A percentile compares a stretch with the other conserved stretches of the same genome.
phyloP scores from a whole-genome alignment of 1,284 basidiomycete species.

The Apiotrichum mycotoxinovorans region DNA sequence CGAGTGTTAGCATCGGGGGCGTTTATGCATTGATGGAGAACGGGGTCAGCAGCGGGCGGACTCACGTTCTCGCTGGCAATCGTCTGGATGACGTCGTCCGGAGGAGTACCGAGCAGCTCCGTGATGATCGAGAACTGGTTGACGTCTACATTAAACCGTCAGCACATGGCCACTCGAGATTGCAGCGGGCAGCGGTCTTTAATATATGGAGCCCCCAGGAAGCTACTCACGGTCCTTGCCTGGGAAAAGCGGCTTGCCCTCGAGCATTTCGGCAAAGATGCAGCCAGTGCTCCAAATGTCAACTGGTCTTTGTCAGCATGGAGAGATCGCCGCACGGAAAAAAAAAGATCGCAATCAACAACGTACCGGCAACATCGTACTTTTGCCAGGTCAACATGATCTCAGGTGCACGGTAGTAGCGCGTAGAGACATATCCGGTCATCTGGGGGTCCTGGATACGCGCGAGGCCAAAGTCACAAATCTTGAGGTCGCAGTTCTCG shows the following conservation, averaged over 20 bases:
- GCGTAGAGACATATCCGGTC: slow-evolving; percentile 98
- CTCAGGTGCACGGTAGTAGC: slow-evolving; percentile 98
- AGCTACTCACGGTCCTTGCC: slow-evolving; percentile 75
- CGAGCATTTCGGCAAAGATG: slow-evolving; percentile 99
- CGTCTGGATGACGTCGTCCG: slow-evolving; percentile 98
- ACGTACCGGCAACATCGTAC: slow-evolving; percentile 84
- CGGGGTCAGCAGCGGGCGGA: slow-evolving; percentile 8
- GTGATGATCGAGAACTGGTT: slow-evolving; percentile 99
- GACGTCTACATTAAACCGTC: slow-evolving; percentile 68
- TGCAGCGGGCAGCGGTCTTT: no score
- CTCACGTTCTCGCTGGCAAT: slow-evolving; percentile 95
- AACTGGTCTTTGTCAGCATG: slow-evolving; percentile 53
- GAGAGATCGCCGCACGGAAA: not conserved
- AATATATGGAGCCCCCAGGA: not conserved
- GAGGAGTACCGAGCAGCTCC: slow-evolving; percentile 93
- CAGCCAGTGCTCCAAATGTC: slow-evolving; percentile 99
- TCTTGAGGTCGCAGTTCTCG: slow-evolving; percentile 99
- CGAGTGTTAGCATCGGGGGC: no score
- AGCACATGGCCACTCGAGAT: no score
- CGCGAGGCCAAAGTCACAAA: slow-evolving; percentile 97
- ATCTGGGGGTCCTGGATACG: slow-evolving; percentile 92
- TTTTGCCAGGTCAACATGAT: slow-evolving; percentile 99
- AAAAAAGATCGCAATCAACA: no score
- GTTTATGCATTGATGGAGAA: not conserved
- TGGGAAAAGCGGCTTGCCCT: slow-evolving; percentile 97